A percentile compares a stretch with the other conserved stretches of the same genome.
Conservation (phyloP, 148 eudicot genomes). For the Polygonum maritimum region DNA sequence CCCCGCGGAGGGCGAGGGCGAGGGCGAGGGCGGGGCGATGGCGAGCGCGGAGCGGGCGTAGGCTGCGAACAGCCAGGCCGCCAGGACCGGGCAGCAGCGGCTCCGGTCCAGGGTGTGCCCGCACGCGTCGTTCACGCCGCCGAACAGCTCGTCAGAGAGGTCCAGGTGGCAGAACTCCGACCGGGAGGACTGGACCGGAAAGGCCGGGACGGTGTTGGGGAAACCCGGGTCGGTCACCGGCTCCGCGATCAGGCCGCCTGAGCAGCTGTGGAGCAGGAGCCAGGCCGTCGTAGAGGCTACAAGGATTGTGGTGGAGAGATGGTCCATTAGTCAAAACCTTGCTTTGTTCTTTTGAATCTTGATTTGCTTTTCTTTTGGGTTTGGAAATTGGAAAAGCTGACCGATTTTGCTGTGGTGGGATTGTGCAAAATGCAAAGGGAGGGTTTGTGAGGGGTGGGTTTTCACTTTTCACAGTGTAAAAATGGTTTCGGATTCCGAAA, state of each 20-base stretch:
- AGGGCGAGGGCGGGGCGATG: conserved; percentile 20
- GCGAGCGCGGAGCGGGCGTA: conserved; percentile 75
- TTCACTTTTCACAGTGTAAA: background rate
- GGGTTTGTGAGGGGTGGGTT: background rate
- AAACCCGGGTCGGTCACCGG: conserved; percentile 47
- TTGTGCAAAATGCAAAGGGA: background rate
- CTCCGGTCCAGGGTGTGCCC: conserved; percentile 63
- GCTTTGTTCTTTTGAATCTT: background rate
- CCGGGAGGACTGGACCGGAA: conserved; percentile 48
- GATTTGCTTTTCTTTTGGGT: background rate
- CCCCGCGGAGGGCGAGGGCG: conserved; percentile 31
- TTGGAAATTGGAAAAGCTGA: background rate
- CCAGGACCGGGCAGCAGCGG: conserved; percentile 87
- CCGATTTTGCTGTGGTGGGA: background rate
- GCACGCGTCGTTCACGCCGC: conserved; percentile 79
- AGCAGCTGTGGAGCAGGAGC: background rate
- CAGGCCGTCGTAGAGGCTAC: background rate
- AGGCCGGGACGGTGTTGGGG: conserved; percentile 74
- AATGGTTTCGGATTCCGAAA: background rate
- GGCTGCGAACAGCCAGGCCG: conserved; percentile 92
- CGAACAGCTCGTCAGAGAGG: conserved; percentile 83
- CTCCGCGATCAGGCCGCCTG: conserved; percentile 35
- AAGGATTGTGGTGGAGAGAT: background rate
- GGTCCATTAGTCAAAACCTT: background rate
- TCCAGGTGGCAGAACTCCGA: conserved; percentile 56